These are phyloP conservation scores for Arthonia radiata DNA, from an alignment of 495 filamentous ascomycete species.

Conservation along the genomic window DNA sequence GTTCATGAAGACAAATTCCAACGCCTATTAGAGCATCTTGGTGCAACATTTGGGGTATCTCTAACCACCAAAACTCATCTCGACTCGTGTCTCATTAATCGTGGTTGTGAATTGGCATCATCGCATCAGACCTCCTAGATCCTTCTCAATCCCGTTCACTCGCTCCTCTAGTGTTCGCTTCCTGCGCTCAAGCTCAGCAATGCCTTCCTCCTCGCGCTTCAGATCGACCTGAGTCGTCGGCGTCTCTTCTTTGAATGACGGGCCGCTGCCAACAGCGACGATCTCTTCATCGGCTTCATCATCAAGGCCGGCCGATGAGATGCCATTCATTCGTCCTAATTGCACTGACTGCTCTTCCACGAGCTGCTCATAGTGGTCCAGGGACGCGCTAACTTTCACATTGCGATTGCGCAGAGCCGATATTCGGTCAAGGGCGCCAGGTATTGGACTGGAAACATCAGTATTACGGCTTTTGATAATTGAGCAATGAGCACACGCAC, in stretches of 20 bases:
- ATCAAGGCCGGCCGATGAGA: conserved; percentile 19
- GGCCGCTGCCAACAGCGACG: conserved; percentile 12
- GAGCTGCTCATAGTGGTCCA: conserved; percentile 52
- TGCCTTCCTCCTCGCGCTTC: conserved; percentile 49
- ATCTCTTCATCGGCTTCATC: conserved; percentile 16
- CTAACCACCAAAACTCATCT: too few relatives aligned
- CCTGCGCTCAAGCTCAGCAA: conserved; percentile 48
- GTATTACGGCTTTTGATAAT: conserved; percentile 1
- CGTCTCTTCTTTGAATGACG: conserved; percentile 10
- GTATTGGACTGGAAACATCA: conserved; percentile 34
- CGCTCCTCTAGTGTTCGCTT: conserved; percentile 55
- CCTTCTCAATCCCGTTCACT: conserved; percentile 54
- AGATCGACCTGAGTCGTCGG: conserved; percentile 25
- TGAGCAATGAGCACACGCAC: conserved; percentile 17
- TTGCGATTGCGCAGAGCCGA: conserved; percentile 44
- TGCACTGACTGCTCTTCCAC: conserved; percentile 55
- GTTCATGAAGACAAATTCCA: too few relatives aligned
- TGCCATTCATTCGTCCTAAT: conserved; percentile 50
- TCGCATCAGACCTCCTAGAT: conserved; percentile 40
- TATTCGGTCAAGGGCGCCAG: conserved; percentile 63
- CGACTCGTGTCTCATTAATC: background rate
- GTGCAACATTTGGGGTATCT: too few relatives aligned
- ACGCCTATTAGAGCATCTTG: too few relatives aligned
- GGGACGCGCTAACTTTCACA: conserved; percentile 42
- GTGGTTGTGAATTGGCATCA: conserved; percentile 10